A percentile compares a stretch with the other conserved stretches of the same genome.
These are phyloP conservation scores for Plasmodium berghei DNA, from an alignment of 169 alveolate species.

Conservation along the genomic window DNA sequence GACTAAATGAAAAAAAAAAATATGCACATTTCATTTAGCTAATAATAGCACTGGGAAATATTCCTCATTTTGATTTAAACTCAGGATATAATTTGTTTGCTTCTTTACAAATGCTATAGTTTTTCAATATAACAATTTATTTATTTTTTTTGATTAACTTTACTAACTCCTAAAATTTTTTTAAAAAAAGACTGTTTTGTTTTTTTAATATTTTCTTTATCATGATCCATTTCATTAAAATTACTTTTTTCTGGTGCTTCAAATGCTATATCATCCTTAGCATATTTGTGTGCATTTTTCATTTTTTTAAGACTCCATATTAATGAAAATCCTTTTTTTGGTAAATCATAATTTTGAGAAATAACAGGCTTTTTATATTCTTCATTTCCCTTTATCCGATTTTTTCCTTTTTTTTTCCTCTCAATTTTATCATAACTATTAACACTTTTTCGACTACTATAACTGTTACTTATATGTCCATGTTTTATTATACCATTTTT, in stretches of 20 bases:
- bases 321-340: slow-evolving; percentile 68
- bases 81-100: too few species aligned
- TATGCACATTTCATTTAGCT: too few species aligned
- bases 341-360: slow-evolving; percentile 49
- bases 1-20: too few species aligned
- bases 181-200: slow-evolving; percentile 46
- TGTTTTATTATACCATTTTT: not conserved
- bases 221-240: slow-evolving; percentile 3
- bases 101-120: too few species aligned
- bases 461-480: not conserved
- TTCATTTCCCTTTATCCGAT: not conserved
- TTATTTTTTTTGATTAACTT: not conserved
- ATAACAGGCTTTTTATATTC: slow-evolving; percentile 2
- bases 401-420: not conserved
- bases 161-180: slow-evolving; percentile 7
- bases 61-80: too few species aligned
- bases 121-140: too few species aligned
- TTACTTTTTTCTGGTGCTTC: slow-evolving; percentile 18
- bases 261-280: slow-evolving; percentile 41
- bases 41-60: too few species aligned
- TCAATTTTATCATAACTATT: not conserved
- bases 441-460: not conserved
- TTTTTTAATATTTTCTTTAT: not conserved
- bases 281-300: slow-evolving; percentile 32
- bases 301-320: slow-evolving; percentile 63